Evolutionary conservation across 352 stramenopile species (phyloP).

Genomic region (Phytophthora crassamura): DNA sequence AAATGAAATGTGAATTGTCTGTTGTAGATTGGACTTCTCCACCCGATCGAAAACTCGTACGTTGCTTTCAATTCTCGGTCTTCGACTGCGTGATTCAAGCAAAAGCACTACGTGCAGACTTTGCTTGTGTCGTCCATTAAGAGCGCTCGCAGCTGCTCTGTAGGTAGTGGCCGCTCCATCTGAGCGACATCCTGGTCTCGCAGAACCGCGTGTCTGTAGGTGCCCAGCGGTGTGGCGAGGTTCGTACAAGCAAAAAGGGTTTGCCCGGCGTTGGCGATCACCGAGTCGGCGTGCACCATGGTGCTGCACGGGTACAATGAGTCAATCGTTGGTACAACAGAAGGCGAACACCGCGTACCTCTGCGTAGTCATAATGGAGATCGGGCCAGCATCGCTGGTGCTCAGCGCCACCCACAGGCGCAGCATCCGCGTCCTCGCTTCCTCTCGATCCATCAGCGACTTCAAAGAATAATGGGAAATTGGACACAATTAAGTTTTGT

Average conservation of each 20-base stretch:
- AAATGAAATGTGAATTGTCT: slow-evolving; percentile 17
- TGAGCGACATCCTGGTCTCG: slow-evolving; percentile 61
- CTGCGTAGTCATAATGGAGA: slow-evolving; percentile 61
- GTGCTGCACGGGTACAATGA: slow-evolving; percentile 44
- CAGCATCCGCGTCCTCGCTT: slow-evolving; percentile 62
- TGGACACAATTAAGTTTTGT: slow-evolving; percentile 20
- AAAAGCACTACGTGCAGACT: neutral
- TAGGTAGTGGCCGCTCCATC: slow-evolving; percentile 45
- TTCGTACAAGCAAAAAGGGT: slow-evolving; percentile 66
- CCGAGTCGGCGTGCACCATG: slow-evolving; percentile 43
- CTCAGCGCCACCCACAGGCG: slow-evolving; percentile 23
- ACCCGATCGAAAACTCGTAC: too few relatives aligned
- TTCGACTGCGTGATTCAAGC: too few relatives aligned
- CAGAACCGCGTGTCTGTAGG: slow-evolving; percentile 67
- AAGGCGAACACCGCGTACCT: slow-evolving; percentile 32
- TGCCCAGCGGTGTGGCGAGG: slow-evolving; percentile 69
- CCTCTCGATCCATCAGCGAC: slow-evolving; percentile 43
- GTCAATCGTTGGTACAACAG: neutral
- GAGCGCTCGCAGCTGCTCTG: slow-evolving; percentile 34
- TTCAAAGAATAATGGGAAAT: neutral
- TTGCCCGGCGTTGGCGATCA: slow-evolving; percentile 67
- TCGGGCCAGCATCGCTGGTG: slow-evolving; percentile 13
- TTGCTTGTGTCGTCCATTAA: slow-evolving; percentile 18
- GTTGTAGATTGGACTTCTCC: slow-evolving; percentile 26
- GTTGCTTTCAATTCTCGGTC: too few relatives aligned